Base-by-base conservation (phyloP, 148 eudicot species). In the Cornus suecica region DNA sequence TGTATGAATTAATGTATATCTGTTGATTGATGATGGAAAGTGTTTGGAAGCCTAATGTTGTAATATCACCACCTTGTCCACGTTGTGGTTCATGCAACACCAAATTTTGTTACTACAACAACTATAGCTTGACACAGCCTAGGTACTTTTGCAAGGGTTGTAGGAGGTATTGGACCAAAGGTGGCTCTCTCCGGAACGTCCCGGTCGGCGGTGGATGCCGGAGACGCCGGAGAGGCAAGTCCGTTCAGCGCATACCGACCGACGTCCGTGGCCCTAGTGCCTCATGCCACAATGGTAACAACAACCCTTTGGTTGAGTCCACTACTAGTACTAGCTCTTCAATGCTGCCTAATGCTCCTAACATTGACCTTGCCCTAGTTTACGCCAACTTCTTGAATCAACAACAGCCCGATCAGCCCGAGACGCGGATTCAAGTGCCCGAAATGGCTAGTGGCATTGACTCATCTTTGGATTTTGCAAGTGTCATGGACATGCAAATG, bases 191-290 rank as follows among this genome's bases (percentile, higher is more conserved):
- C 23, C 83, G 86, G 8, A 80, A 83, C 66, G 86, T 83, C 6
- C 86, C 86, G 0, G 66, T 83, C 3, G 86, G 83, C n/a, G 86
- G 86, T 16, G 83, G 83, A 28, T 83, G 86, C 18, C 86, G 86
- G 30, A 79, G 70, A 26, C 79, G 78, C 78, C 63, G 86, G 23
- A 23, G 86, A 64, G 74, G 78, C 10, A 76, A 62, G 56, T 64
- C 80, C 10, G 14, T 73, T n/a, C n/a, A n/a, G 22, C 78, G 76
- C 6, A 31, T 51, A 23, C 67, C 66, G 8, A 26, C 65, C 1
- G 18, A 23, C 1, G 18, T 16, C 29, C 10, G 54, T 16, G 54
- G 8, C 69, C 37, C 34, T 18, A 1, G 24, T 58, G 62, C 62
- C 27, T 13, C 4, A 2, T 41, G 18, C 22, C 45, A 66, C 7